These are phyloP conservation scores for Nephelium lappaceum DNA, from an alignment of 345 rosid species.

Conservation along the genomic window DNA sequence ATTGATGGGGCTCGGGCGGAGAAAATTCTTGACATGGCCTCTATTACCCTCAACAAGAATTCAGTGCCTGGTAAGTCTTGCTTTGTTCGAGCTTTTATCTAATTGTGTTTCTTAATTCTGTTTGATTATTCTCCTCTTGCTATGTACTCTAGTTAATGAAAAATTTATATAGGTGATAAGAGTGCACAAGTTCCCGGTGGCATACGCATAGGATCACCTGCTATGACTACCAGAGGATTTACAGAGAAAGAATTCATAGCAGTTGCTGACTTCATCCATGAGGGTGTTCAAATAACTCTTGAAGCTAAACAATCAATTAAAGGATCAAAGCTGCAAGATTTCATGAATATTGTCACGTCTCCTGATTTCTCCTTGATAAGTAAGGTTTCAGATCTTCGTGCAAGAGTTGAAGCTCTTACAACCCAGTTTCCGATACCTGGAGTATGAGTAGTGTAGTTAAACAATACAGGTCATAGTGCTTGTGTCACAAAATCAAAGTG, in stretches of 20 bases:
- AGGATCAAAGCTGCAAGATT: conserved; percentile 82
- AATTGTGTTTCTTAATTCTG: neutral
- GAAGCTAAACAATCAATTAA: conserved; percentile 60
- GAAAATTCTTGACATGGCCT: conserved; percentile 94
- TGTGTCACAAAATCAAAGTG: neutral
- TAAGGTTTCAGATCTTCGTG: conserved; percentile 54
- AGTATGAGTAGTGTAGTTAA: conserved; percentile 33
- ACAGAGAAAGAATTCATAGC: conserved; percentile 71
- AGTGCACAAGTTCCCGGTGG: conserved; percentile 94
- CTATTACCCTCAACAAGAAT: conserved; percentile 90
- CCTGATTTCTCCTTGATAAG: conserved; percentile 57
- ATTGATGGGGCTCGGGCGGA: conserved; percentile 91
- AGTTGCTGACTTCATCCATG: conserved; percentile 73
- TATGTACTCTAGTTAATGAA: neutral
- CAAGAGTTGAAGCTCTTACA: conserved; percentile 70
- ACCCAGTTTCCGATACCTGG: conserved; percentile 84
- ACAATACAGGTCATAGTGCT: neutral
- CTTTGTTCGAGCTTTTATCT: neutral
- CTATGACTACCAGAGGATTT: conserved; percentile 93
- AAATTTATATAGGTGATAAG: conserved; percentile 61
- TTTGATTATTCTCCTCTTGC: neutral
- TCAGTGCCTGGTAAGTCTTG: conserved; percentile 76
- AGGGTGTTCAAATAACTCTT: conserved; percentile 72
- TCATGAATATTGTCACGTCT: conserved; percentile 63
- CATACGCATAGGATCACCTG: conserved; percentile 90